Evolutionary conservation across 148 eudicot species (phyloP), one percentile per base, ranked within the genome.

Genomic region (Spergularia bocconei): DNA sequence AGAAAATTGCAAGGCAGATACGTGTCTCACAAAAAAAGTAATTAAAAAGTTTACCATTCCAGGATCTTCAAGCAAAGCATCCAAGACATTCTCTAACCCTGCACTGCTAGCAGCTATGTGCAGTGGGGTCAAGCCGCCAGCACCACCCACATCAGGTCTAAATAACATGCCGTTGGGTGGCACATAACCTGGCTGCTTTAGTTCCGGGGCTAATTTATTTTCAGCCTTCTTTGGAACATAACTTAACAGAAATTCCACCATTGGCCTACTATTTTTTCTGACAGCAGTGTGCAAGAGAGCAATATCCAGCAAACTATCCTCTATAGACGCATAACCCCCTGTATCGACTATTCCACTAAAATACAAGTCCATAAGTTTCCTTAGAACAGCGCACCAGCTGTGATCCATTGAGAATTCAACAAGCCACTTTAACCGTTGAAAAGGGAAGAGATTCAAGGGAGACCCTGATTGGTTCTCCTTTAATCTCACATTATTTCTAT

Each of bases 21-120:
- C 13, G 1, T 9, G 51, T 13, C 6, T 23, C 13, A 20, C 16
- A 20, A 21, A 17, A 17, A 16, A 69, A 77, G 19, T 62, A 15
- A 29, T 54, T 12, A 20, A 52, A 73, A 59, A 73, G 16, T 17
- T 47, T 90, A 94, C 98, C 93, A 10, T 77, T 85, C 87, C 87
- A 78, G 98, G 98, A 85, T 96, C 99, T 76, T 91, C 91, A 72
- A 93, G 91, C 70, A 96, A 84, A 56, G 99, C 98, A 78, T 92
- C 93, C 82, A 96, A 72, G 8, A 91, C 86, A 71, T 79, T 67
- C 78, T 89, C 94, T n/a, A 74, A 87, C 70, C 90, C 91, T 44
- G 82, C 85, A 39, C 79, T 75, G 73, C 87, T 79, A 66, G 97
- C 96, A 69, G 97, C 99, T 77, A 96, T 75, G 62, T 96, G 99